These are phyloP conservation scores for Lactarius hengduanensis DNA, from an alignment of 768 basidiomycete species.

Conservation along the genomic window DNA sequence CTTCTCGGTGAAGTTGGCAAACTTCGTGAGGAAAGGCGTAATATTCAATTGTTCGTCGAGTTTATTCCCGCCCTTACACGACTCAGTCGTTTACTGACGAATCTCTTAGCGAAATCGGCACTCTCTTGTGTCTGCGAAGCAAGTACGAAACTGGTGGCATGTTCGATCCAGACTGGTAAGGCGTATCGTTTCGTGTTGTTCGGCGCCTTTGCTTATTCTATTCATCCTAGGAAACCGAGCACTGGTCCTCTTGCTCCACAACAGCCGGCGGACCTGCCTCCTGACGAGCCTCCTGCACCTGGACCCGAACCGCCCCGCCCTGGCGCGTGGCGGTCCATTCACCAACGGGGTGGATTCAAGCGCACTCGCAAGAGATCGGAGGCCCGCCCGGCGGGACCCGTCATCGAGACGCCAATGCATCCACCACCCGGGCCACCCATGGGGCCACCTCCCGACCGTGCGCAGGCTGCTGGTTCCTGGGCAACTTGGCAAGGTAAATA, in stretches of 20 bases:
- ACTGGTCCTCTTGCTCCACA: constrained; percentile 34
- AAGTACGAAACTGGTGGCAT: constrained; percentile 85
- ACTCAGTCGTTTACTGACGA: constrained; percentile 9
- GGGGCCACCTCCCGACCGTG: constrained; percentile 23
- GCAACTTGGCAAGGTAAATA: constrained; percentile 45
- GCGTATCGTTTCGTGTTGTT: not conserved
- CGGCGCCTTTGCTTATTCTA: constrained; percentile 31
- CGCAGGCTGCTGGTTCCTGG: constrained; percentile 38
- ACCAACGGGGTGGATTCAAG: constrained; percentile 24
- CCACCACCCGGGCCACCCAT: constrained; percentile 8
- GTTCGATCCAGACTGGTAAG: constrained; percentile 78
- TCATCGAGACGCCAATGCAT: constrained; percentile 9
- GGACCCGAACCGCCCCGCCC: constrained; percentile 30
- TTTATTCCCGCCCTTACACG: not conserved
- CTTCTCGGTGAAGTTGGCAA: constrained; percentile 81
- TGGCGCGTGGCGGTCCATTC: constrained; percentile 30
- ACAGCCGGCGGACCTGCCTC: constrained; percentile 27
- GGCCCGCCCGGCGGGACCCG: constrained; percentile 18
- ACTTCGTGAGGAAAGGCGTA: constrained; percentile 74
- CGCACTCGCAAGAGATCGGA: constrained; percentile 27
- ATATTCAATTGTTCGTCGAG: constrained; percentile 68
- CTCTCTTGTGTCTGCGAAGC: constrained; percentile 63
- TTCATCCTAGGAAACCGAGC: constrained; percentile 43
- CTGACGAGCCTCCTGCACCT: constrained; percentile 31
- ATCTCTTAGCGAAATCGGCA: constrained; percentile 67